Evolutionary conservation across 2,329 filamentous ascomycete genomes (phyloP).

Genomic region (Botrytis cinerea): DNA sequence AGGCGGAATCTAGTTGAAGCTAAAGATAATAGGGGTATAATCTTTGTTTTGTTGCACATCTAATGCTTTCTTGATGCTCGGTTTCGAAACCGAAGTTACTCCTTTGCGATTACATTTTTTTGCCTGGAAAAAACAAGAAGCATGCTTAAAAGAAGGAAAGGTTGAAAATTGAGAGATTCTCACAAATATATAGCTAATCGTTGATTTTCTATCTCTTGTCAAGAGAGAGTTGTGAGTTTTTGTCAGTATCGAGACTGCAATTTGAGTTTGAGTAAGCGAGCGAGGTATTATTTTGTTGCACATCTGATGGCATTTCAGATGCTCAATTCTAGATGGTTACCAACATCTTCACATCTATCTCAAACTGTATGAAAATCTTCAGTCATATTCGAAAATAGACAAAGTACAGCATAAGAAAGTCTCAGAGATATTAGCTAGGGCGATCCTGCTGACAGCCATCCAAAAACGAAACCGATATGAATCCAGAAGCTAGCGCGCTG

Average conservation of each 20-base stretch:
- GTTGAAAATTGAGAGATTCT: rapidly evolving
- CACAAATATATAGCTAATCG: neutral
- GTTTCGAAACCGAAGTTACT: neutral
- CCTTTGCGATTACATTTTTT: neutral
- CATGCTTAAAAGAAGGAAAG: neutral
- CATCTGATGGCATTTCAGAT: neutral
- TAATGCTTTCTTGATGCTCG: neutral
- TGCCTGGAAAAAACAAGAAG: neutral
- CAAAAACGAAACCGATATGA: neutral
- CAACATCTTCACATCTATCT: neutral
- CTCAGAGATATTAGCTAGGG: neutral
- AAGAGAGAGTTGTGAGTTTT: neutral
- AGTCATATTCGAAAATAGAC: neutral
- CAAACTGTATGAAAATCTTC: neutral
- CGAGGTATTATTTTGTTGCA: neutral
- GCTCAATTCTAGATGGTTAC: neutral
- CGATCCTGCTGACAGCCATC: neutral
- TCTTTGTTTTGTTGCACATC: neutral
- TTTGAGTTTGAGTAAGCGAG: neutral
- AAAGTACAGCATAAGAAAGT: neutral
- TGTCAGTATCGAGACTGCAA: neutral
- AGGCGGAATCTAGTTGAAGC: neutral
- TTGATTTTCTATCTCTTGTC: neutral
- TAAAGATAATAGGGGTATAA: neutral
- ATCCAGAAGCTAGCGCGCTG: neutral